Evolutionary conservation across 257 asterid genomes (phyloP), one percentile per base, ranked within the genome.

Genomic region (Leonotis leonurus): DNA sequence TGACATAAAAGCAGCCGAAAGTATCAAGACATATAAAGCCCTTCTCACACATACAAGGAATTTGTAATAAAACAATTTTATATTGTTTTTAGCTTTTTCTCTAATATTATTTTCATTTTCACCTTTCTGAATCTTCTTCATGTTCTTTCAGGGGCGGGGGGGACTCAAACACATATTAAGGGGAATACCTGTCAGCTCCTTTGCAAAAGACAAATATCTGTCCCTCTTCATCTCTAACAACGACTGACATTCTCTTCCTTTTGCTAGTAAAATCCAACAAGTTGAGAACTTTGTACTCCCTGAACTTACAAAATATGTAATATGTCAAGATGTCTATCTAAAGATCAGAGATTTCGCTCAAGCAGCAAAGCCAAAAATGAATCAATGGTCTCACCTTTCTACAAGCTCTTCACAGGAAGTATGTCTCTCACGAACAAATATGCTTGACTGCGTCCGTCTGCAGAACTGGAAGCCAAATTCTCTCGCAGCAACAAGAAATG

Each of bases 251-350:
- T 70, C 99, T 79, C 83, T 93, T 93, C 85, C 99, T 85, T 79
- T 93, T 85, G 89, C 99, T 93, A 32, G 99, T 93, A 80, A 93
- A 93, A 74, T 93, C 97, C 88, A 93, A 77, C 81, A 89, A 78
- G 80, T 85, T 89, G 73, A 93, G 99, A 79, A 93, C 71, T 77
- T 87, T 93, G 87, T 65, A 89, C 77, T 93, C 97, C 94, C 99
- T 93, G 89, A 70, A 67, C 51, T 71, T 70, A 11, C 30, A 45
- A 26, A 55, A 56, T 55, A 14, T 1, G 16, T 49, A 18, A 70
- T 37, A 69, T 11, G 39, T 69, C 59, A 65, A 64, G 58, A 71
- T 17, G 37, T 44, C 66, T 14, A 25, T 26, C 44, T 13, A 63
- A 66, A 68, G 35, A 57, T 6, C 62, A 44, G 35, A 21, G 57